These are phyloP conservation scores for Saccharomycopsis synnaedendra DNA, from an alignment of 805 yeast species.

Conservation along the genomic window DNA sequence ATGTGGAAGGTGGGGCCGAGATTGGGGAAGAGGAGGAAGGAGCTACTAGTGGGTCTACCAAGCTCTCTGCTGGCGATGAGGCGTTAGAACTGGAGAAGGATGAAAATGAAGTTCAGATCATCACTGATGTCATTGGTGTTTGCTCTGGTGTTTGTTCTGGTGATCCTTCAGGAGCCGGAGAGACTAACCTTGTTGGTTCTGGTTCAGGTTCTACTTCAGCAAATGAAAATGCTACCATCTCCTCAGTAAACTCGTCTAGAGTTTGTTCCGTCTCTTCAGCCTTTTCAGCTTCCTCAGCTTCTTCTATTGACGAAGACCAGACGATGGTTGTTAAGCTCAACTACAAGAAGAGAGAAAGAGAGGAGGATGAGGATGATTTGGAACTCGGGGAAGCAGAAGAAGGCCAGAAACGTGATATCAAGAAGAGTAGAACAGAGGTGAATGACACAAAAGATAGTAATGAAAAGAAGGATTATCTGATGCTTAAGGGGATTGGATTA, in stretches of 20 bases:
- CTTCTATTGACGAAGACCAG: neutral
- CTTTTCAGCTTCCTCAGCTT: neutral
- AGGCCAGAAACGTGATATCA: too few relatives aligned
- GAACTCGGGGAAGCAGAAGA: too few relatives aligned
- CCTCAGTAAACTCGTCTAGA: neutral
- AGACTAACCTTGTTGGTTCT: neutral
- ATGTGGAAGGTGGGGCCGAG: neutral
- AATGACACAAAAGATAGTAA: neutral
- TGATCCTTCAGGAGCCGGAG: neutral
- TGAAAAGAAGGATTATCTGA: slow-evolving; percentile 1
- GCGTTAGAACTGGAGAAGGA: neutral
- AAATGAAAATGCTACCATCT: neutral
- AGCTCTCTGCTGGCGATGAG: neutral
- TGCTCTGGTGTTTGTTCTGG: neutral
- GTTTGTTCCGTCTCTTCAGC: neutral
- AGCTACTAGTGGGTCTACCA: neutral
- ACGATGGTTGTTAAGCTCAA: neutral
- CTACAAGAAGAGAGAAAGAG: slow-evolving; percentile 2
- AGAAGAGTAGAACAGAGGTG: slow-evolving; percentile 3
- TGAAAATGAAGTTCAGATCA: neutral
- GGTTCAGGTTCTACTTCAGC: neutral
- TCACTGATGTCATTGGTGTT: neutral
- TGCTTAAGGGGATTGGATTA: slow-evolving; percentile 8
- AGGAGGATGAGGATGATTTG: neutral
- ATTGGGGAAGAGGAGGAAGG: slow-evolving; percentile 6